A percentile compares a stretch with the other conserved stretches of the same genome.
Conservation (phyloP, 2,329 filamentous ascomycete genomes). For the Claviceps fusiformis region DNA sequence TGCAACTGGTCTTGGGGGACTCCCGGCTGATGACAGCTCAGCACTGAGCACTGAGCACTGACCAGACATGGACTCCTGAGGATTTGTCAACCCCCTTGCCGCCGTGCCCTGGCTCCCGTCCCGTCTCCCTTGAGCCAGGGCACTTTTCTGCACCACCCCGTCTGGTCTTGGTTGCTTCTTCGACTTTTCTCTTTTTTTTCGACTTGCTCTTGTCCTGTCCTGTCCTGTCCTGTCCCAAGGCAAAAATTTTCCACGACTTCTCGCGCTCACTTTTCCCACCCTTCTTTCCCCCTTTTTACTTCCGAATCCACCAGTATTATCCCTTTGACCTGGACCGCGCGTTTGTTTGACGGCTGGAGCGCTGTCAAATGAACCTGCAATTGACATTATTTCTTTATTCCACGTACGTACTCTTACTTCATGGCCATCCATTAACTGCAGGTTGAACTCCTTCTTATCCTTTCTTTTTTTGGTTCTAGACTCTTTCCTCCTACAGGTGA, state of each 20-base stretch:
- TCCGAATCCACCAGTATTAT: slow-evolving; percentile 7
- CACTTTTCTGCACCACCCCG: background rate
- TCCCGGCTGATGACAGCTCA: too few species aligned
- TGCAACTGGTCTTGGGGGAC: too few species aligned
- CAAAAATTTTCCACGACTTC: background rate
- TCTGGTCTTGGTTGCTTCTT: background rate
- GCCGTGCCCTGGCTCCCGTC: background rate
- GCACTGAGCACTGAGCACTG: background rate
- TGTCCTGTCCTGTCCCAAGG: background rate
- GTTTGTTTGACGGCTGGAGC: slow-evolving; percentile 73
- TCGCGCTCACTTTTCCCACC: slow-evolving; percentile 2
- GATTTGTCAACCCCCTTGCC: background rate
- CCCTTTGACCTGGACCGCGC: slow-evolving; percentile 41
- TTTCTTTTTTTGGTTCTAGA: slow-evolving; percentile 18
- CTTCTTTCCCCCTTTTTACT: slow-evolving; percentile 6
- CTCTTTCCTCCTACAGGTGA: slow-evolving; percentile 45
- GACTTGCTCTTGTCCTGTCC: background rate
- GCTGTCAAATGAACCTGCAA: slow-evolving; percentile 99
- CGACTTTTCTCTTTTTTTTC: background rate
- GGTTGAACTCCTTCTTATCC: background rate
- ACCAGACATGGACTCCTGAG: background rate
- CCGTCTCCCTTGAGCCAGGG: background rate
- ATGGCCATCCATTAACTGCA: background rate
- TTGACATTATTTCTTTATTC: slow-evolving; percentile 43
- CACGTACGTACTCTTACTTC: slow-evolving; percentile 40